Evolutionary conservation across 768 basidiomycete species (phyloP).

Genomic region (Crepidotus variabilis): DNA sequence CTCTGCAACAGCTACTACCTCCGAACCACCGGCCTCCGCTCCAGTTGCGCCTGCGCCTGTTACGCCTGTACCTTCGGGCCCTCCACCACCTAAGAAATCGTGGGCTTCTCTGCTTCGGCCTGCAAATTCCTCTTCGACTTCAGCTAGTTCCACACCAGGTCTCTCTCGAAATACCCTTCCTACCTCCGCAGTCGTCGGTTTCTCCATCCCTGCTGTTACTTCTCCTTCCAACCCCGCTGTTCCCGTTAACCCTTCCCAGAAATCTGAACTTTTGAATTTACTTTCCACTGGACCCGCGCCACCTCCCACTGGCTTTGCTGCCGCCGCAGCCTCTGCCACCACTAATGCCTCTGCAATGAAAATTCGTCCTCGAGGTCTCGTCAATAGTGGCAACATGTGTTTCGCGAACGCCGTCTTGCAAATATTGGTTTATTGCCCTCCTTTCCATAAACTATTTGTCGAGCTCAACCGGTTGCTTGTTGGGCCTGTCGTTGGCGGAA

Average conservation of each 20-base stretch:
- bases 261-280: conserved; percentile 50
- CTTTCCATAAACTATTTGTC: conserved; percentile 75
- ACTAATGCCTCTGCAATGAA: conserved; percentile 13
- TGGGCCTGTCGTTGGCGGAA: conserved; percentile 11
- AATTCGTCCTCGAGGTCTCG: conserved; percentile 73
- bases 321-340: conserved; percentile 12
- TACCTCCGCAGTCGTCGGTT: conserved; percentile 67
- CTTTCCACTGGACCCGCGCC: conserved; percentile 36
- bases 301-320: conserved; percentile 13
- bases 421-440: conserved; percentile 83
- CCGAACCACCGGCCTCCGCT: conserved; percentile 8
- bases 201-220: conserved; percentile 61
- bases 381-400: conserved; percentile 97
- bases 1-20: conserved; percentile 4
- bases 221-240: conserved; percentile 17
- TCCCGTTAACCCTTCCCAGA: conserved; percentile 33
- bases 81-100: conserved; percentile 51
- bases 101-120: conserved; percentile 70
- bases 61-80: conserved; percentile 12
- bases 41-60: conserved; percentile 7
- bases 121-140: conserved; percentile 31
- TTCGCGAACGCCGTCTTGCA: conserved; percentile 96
- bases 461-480: conserved; percentile 59
- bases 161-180: conserved; percentile 50
- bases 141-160: conserved; percentile 25